These are phyloP conservation scores for Salpingoeca rosetta DNA, from an alignment of 78 protist species.

Conservation along the genomic window DNA sequence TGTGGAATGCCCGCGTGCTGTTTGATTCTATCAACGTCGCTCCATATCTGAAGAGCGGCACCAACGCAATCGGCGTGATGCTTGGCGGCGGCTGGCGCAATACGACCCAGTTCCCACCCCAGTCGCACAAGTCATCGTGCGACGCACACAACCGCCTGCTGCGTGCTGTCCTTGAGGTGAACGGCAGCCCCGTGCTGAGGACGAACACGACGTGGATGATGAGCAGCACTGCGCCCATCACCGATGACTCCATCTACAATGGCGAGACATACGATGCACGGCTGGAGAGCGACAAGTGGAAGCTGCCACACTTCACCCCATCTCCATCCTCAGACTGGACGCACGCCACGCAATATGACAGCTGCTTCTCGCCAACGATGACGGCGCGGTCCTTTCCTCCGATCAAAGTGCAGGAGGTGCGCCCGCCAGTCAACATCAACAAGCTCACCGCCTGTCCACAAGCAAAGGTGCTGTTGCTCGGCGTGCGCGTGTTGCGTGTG, in stretches of 20 bases:
- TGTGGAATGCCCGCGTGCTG: neutral
- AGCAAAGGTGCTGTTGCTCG: no score
- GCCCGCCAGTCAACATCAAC: neutral
- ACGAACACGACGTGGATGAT: no score
- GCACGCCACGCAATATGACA: no score
- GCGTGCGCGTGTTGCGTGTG: no score
- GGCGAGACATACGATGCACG: no score
- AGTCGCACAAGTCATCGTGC: no score
- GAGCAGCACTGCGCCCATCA: no score
- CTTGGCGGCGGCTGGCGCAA: slow-evolving; percentile 24
- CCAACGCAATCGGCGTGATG: neutral
- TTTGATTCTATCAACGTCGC: slow-evolving; percentile 3
- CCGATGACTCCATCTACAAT: no score
- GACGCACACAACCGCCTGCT: neutral
- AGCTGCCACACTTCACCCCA: no score
- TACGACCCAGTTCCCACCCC: neutral
- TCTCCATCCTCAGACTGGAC: no score
- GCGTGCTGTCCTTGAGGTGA: neutral
- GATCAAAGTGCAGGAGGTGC: neutral
- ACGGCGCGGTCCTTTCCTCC: neutral
- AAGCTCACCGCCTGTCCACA: no score
- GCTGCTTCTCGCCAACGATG: neutral
- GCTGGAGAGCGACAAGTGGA: no score
- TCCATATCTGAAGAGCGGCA: neutral
- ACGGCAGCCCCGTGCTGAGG: neutral